phyloP scores from a whole-genome alignment of 2,329 filamentous ascomycete genomes.

The Amauroascus niger region DNA sequence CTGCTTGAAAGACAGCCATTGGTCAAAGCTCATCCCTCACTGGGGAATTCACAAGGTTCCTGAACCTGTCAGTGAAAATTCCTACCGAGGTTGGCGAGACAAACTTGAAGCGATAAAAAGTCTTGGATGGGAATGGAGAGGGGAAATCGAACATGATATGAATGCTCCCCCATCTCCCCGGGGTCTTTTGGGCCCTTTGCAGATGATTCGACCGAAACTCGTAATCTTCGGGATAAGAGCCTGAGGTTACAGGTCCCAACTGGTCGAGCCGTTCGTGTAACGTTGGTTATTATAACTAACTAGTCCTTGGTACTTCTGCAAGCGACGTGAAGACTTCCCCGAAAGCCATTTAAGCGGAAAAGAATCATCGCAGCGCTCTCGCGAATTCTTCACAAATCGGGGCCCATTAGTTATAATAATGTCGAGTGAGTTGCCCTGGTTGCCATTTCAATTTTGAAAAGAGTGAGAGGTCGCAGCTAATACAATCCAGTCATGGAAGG shows the following conservation, averaged over 20 bases:
- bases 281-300: background rate
- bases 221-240: no score
- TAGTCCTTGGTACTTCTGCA: background rate
- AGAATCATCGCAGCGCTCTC: background rate
- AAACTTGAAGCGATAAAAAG: background rate
- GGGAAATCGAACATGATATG: background rate
- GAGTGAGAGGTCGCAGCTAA: background rate
- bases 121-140: background rate
- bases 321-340: background rate
- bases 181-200: no score
- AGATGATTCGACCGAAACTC: no score
- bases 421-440: no score
- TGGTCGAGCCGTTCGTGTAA: background rate
- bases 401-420: no score
- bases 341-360: no score
- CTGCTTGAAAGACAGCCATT: background rate
- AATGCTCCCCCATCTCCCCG: no score
- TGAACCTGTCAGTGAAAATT: background rate
- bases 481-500: background rate
- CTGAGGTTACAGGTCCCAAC: background rate
- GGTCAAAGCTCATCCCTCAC: background rate
- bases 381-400: background rate
- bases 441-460: background rate
- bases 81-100: slow-evolving; percentile 4
- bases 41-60: background rate